Evolutionary conservation across 306 rosid genomes (phyloP), one percentile per base, ranked within the genome.

Genomic region (Fragaria nilgerrensis): DNA sequence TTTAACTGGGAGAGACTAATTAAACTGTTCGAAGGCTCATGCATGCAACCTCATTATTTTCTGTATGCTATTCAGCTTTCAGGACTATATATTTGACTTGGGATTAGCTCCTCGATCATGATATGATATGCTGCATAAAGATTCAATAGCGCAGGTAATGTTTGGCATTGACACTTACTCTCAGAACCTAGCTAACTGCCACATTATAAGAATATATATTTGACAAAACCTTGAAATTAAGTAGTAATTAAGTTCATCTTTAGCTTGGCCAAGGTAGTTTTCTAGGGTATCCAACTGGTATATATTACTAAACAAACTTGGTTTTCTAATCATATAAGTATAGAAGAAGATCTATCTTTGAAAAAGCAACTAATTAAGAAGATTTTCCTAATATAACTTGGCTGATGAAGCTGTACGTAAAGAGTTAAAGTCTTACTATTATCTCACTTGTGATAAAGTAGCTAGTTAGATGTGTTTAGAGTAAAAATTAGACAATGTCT

Each of bases 261-360:
- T 41, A 48, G 50, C 5, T 68, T 43, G 36, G 34, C 53, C 0
- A 13, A 68, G 14, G 20, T 68, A 2, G 72, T 22, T 27, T 66
- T 66, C 47, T 19, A 66, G 48, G 48, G 49, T 66, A 66, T 23
- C 67, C 19, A 25, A 74, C 69, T 74, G 63, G 43, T 9, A 44
- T 44, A 44, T 44, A 25, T 41, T 74, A 74, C 19, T 41, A 5
- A 74, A 4, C 52, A 12, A 37, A 10, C 14, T 55, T 41, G 19
- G 66, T 6, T n/a, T 5, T 61, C 27, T 58, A 69, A 39, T 20
- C 16, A n/a, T 36, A 29, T 37, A 37, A 20, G 27, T 66, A 36
- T 37, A 20, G 16, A 66, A 65, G 70, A 37, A 37, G 72, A 72
- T 72, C 49, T 34, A 9, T 13, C 32, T 63, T 27, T 75, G 62